Evolutionary conservation across 331 rosid species (phyloP).

Genomic region (Erythrophleum ivorense): DNA sequence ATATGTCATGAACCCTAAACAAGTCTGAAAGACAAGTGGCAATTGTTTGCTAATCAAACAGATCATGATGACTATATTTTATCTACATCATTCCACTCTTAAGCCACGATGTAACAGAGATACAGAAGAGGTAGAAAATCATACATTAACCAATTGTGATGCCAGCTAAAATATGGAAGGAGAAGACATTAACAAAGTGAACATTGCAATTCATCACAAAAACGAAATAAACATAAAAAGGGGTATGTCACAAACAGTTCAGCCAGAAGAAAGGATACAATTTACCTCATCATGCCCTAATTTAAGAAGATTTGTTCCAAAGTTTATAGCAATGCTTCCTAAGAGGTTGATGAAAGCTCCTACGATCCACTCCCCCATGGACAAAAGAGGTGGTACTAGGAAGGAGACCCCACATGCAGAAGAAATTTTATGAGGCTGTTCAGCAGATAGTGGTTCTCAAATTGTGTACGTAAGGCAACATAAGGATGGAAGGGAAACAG

Average conservation of each 20-base stretch:
- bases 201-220: background rate
- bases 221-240: background rate
- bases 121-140: background rate
- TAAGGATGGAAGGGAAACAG: constrained; percentile 2
- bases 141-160: background rate
- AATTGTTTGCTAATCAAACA: background rate
- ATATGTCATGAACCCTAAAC: constrained; percentile 20
- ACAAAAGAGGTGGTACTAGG: constrained; percentile 39
- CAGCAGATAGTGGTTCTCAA: constrained; percentile 17
- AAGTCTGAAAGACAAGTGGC: background rate
- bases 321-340: constrained; percentile 83
- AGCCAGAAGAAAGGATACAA: background rate
- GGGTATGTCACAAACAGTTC: background rate
- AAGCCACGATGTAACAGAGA: background rate
- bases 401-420: constrained; percentile 48
- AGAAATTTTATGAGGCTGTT: constrained; percentile 20
- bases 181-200: background rate
- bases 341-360: constrained; percentile 77
- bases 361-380: constrained; percentile 80
- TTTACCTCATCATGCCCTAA: constrained; percentile 78
- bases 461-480: constrained; percentile 17
- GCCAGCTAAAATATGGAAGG: background rate
- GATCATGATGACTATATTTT: background rate
- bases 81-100: background rate
- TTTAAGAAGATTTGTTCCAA: constrained; percentile 82